Percentiles rank a stretch among this genome's conserved stretches.
These are phyloP conservation scores for Botrytis pseudocinerea DNA, from an alignment of 2,329 filamentous ascomycete genomes.

Conservation along the genomic window DNA sequence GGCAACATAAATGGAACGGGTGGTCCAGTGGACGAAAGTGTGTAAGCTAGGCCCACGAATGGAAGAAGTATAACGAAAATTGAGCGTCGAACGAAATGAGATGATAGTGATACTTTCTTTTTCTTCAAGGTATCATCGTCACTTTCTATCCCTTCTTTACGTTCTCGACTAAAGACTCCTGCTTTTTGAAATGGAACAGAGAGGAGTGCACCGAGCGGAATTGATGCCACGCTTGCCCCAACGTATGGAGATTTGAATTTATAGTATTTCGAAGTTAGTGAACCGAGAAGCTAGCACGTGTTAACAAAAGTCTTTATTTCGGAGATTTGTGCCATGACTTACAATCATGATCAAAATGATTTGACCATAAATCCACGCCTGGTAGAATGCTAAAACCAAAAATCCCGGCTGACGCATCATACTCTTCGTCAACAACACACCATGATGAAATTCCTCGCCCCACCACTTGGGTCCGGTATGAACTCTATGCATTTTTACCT, in stretches of 20 bases:
- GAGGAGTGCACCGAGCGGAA: constrained; percentile 67
- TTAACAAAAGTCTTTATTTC: constrained; percentile 28
- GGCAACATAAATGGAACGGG: constrained; percentile 62
- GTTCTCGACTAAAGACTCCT: constrained; percentile 65
- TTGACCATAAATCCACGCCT: constrained; percentile 77
- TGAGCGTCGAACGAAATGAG: constrained; percentile 67
- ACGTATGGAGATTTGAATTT: constrained; percentile 63
- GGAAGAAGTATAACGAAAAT: constrained; percentile 69
- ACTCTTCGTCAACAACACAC: constrained; percentile 62
- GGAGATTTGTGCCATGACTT: constrained; percentile 35
- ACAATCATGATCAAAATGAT: constrained; percentile 72
- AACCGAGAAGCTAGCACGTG: constrained; percentile 58
- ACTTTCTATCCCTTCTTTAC: constrained; percentile 58
- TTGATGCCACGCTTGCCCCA: constrained; percentile 63
- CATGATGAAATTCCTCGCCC: constrained; percentile 74
- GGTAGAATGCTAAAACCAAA: constrained; percentile 68
- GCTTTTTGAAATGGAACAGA: constrained; percentile 75
- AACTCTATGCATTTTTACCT: constrained; percentile 74
- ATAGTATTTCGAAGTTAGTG: constrained; percentile 70
- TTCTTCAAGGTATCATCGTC: constrained; percentile 65
- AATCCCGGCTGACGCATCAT: constrained; percentile 78
- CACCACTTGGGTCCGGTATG: constrained; percentile 73
- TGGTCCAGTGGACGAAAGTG: constrained; percentile 63
- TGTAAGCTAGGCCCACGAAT: constrained; percentile 66
- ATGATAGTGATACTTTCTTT: constrained; percentile 66